Evolutionary conservation across 2,329 filamentous ascomycete genomes (phyloP).

Genomic region (Fusarium euwallaceae): DNA sequence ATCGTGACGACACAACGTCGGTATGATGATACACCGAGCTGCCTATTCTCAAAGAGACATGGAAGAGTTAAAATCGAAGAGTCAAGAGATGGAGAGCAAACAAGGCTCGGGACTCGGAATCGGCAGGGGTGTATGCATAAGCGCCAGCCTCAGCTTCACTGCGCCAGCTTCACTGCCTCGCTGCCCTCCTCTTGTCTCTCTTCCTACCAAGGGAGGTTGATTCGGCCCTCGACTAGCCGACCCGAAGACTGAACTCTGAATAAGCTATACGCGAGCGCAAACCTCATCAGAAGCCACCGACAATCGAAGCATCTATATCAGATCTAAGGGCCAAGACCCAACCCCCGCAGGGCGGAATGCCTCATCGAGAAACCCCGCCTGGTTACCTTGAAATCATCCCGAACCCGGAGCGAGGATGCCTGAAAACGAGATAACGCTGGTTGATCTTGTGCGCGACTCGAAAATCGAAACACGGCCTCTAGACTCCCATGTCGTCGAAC

Average conservation of each 20-base stretch:
- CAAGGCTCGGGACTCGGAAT: neutral
- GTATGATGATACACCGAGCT: neutral
- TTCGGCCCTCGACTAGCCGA: neutral
- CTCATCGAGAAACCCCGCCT: neutral
- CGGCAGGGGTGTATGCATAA: constrained; percentile 1
- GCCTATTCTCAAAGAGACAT: neutral
- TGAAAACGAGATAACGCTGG: neutral
- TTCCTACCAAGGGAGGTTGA: neutral
- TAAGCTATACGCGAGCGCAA: neutral
- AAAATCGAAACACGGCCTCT: neutral
- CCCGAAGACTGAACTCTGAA: neutral
- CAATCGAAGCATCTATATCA: neutral
- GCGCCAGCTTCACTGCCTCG: neutral
- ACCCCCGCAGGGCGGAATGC: neutral
- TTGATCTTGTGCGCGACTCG: neutral
- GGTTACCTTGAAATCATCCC: neutral
- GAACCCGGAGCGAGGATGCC: neutral
- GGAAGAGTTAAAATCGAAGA: neutral
- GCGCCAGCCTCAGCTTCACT: neutral
- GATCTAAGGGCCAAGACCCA: neutral
- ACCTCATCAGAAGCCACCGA: neutral
- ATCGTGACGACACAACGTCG: neutral
- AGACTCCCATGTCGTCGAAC: neutral
- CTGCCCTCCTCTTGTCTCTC: neutral
- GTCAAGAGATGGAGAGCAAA: neutral